These are phyloP conservation scores for Aspergillus aculeatus DNA, from an alignment of 2,329 filamentous ascomycete genomes.

Conservation along the genomic window DNA sequence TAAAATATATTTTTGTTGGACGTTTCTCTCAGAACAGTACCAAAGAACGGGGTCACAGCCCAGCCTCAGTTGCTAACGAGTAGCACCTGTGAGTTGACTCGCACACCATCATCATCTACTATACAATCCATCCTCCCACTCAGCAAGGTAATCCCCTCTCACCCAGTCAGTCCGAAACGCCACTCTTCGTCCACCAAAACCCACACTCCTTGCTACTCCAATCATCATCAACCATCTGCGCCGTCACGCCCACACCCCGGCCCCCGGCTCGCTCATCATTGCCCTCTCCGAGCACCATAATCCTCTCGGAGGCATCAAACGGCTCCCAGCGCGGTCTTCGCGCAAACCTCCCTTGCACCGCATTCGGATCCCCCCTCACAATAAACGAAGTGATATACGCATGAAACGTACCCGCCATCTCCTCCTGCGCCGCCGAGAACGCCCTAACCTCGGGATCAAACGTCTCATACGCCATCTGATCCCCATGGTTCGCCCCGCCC, in stretches of 20 bases:
- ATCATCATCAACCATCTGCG: conserved; percentile 41
- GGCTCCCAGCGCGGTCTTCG: conserved; percentile 38
- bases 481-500: conserved; percentile 50
- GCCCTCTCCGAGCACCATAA: conserved; percentile 49
- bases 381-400: conserved; percentile 54
- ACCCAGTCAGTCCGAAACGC: conserved; percentile 20
- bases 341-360: conserved; percentile 25
- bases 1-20: too few species aligned
- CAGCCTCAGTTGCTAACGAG: too few species aligned
- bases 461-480: conserved; percentile 51
- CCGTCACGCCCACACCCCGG: conserved; percentile 33
- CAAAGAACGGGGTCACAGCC: too few species aligned
- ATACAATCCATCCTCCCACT: too few species aligned
- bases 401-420: conserved; percentile 46
- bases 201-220: conserved; percentile 48
- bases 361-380: conserved; percentile 47
- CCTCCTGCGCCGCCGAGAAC: conserved; percentile 42
- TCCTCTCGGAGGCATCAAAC: conserved; percentile 27
- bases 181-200: conserved; percentile 46
- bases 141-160: too few species aligned
- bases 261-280: conserved; percentile 53
- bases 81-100: too few species aligned
- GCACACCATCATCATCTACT: too few species aligned
- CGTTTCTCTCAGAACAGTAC: too few species aligned
- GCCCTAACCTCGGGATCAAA: conserved; percentile 37